Conservation (phyloP, 139 green algal species). For the Klebsormidium nitens region DNA sequence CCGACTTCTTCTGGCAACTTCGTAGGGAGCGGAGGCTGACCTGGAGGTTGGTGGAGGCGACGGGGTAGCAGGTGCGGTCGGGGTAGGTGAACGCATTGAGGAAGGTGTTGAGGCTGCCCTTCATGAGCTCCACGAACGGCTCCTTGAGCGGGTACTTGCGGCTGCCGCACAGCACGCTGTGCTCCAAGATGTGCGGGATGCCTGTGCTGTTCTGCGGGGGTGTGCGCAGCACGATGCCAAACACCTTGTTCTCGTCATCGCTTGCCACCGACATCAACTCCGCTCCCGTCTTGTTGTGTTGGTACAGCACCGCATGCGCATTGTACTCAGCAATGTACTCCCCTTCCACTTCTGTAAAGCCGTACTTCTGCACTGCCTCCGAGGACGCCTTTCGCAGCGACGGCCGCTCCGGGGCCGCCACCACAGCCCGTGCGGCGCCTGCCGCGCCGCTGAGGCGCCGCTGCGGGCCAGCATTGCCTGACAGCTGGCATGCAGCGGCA, state of each 20-base stretch:
- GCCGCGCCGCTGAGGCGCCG: no score
- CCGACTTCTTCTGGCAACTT: no score
- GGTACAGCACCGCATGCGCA: conserved; percentile 56
- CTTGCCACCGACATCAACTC: conserved; percentile 93
- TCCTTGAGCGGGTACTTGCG: conserved; percentile 86
- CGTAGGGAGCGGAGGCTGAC: no score
- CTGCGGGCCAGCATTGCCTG: no score
- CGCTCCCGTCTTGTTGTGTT: conserved; percentile 72
- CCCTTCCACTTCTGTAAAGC: conserved; percentile 41
- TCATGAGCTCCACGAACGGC: conserved; percentile 97
- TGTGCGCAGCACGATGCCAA: conserved; percentile 91
- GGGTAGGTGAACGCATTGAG: conserved; percentile 99
- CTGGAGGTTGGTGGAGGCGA: conserved; percentile 64
- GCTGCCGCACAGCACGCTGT: conserved; percentile 90
- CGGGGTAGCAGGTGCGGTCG: conserved; percentile 99
- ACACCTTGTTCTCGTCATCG: conserved; percentile 98
- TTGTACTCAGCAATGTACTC: conserved; percentile 47
- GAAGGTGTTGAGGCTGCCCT: conserved; percentile 96
- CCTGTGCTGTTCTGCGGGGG: conserved; percentile 71
- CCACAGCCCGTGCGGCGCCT: neutral
- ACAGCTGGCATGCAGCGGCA: no score
- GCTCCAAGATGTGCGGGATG: conserved; percentile 97
- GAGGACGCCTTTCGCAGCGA: conserved; percentile 8
- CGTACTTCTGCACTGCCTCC: conserved; percentile 20
- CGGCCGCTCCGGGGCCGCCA: neutral